Conservation (phyloP, 2,329 filamentous ascomycete species). For the Beauveria sp. region DNA sequence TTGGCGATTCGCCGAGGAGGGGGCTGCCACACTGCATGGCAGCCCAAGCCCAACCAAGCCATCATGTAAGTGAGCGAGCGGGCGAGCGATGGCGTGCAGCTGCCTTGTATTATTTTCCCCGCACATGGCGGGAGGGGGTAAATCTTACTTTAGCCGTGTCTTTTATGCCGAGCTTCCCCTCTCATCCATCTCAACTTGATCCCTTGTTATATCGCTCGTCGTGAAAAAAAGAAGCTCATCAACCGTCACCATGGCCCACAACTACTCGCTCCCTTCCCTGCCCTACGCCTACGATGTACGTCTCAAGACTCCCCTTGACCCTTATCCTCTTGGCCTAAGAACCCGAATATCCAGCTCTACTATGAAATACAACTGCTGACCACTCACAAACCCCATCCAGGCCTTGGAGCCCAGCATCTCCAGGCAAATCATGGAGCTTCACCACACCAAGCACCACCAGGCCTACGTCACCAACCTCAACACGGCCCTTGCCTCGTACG, state of each 20-base stretch:
- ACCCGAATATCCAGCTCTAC: too few relatives aligned
- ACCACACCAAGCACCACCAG: constrained; percentile 73
- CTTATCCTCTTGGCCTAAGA: background rate
- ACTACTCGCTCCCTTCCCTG: constrained; percentile 56
- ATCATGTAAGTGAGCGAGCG: constrained; percentile 1
- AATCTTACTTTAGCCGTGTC: background rate
- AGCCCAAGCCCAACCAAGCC: too few relatives aligned
- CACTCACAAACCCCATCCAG: constrained; percentile 26
- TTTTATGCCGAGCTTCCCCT: background rate
- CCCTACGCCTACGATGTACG: constrained; percentile 65
- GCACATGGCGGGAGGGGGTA: background rate
- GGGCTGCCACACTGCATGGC: background rate
- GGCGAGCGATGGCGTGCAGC: constrained; percentile 4
- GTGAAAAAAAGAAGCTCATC: background rate
- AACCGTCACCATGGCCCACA: constrained; percentile 26
- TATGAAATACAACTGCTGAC: too few relatives aligned
- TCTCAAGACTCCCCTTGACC: constrained; percentile 11
- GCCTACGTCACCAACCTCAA: constrained; percentile 73
- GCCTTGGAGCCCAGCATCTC: constrained; percentile 69
- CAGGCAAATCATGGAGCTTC: constrained; percentile 71
- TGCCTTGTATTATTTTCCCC: background rate
- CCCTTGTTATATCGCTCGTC: background rate
- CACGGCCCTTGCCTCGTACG: constrained; percentile 53
- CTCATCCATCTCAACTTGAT: background rate
- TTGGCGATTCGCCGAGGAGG: background rate